These are phyloP conservation scores for Vicia faba DNA, from an alignment of 306 rosid genomes.

Conservation along the genomic window DNA sequence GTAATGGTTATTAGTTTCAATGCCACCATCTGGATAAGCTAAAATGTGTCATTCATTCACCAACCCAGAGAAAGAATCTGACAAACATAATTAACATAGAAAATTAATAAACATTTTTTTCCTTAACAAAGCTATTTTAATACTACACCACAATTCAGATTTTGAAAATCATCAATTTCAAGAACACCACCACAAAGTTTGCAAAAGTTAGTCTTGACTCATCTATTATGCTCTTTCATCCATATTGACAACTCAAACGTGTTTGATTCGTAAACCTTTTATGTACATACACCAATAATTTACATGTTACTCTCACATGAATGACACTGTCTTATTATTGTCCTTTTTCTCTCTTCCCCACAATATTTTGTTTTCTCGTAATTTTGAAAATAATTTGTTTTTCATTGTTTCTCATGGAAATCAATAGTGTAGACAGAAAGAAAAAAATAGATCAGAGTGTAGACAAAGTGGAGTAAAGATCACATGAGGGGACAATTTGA, in stretches of 20 bases:
- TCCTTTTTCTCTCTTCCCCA: conserved; percentile 27
- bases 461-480: conserved; percentile 34
- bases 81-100: conserved; percentile 5
- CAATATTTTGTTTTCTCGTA: conserved; percentile 1
- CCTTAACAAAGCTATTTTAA: conserved; percentile 9
- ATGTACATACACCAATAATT: conserved; percentile 30
- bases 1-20: conserved; percentile 9
- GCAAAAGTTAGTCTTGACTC: conserved; percentile 34
- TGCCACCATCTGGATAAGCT: conserved; percentile 38
- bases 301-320: conserved; percentile 36
- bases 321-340: conserved; percentile 22
- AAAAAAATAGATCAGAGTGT: conserved; percentile 10
- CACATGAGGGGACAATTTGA: conserved; percentile 41
- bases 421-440: conserved; percentile 27
- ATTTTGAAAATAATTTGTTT: not conserved
- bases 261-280: conserved; percentile 31
- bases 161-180: conserved; percentile 38
- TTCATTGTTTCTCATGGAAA: conserved; percentile 25
- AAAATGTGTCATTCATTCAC: conserved; percentile 36
- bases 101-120: conserved; percentile 12
- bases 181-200: conserved; percentile 17
- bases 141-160: conserved; percentile 5
- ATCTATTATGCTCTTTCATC: not conserved
- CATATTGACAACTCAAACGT: conserved; percentile 39
- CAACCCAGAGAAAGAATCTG: conserved; percentile 42